Evolutionary conservation across 257 asterid species (phyloP), one percentile per base, ranked within the genome.

Genomic region (Scutellaria barbata): DNA sequence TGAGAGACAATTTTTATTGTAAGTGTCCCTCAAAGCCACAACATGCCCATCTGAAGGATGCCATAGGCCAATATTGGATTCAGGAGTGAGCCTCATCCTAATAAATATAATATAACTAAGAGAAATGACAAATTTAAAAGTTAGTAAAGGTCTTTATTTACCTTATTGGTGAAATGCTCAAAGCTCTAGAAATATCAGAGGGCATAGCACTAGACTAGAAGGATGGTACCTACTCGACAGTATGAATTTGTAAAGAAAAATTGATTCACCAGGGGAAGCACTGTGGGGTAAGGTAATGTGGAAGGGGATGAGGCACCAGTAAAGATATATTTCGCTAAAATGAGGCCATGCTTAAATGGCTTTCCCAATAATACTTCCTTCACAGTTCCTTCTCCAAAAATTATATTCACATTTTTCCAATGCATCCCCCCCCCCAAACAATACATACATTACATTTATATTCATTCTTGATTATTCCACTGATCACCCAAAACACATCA

Each of bases 31-130:
- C 43, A 12, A 63, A 46, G 39, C 57, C 43, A 20, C 25, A 25
- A 46, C 1, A 64, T 63, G 69, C 17, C 8, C 42, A 45, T n/a
- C 57, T 22, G n/a, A 13, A 46, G 43, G 22, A 64, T 64, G 22
- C 8, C 47, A 14, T 5, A 25, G n/a, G 70, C 30, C 41, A 45
- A 5, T 12, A 11, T 22, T 22, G 43, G 18, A 46, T 22, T 45
- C 30, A 46, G 43, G 57, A 64, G 45, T 46, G 70, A 12, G 18
- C 70, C 57, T 46, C 70, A 25, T 12, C 45, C 70, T 45, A 46
- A 22, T 46, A 12, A 18, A 25, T 8, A 43, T 45, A 18, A 1
- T 9, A 7, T 63, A 22, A 2, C 25, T 2, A 22, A 22, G 0
- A 1, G 25, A 22, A 22, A 22, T 22, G 25, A 11, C 33, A n/a